Base-by-base conservation (phyloP, 352 stramenopile species). In the Aphanomyces euteiches region DNA sequence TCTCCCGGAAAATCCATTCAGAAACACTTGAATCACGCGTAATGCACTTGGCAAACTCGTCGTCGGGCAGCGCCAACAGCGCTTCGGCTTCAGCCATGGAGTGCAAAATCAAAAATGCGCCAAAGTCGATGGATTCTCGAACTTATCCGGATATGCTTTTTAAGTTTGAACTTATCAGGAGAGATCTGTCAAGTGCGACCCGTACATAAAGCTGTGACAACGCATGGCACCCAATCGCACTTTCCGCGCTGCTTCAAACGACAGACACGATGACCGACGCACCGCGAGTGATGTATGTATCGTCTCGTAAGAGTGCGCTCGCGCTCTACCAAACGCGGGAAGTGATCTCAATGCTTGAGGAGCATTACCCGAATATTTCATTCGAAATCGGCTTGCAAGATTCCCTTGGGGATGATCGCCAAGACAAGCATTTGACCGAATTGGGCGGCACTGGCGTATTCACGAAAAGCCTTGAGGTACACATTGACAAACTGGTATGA, bases 261-360 rank as follows among this genome's bases (percentile, higher is more conserved):
- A 67, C 47, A 10, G 40, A 17, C 37, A 67, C 17, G 17, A 58
- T 19, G 17, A 58, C 6, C 7, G 59, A 56, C 2, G 34, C 7
- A 5, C 21, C 48, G 19, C 47, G 59, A 41, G 41, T 53, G 43
- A 80, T 94, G 69, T 93, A 87, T 77, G 84, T 94, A 59, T 89
- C 85, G 1, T 94, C 88, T 12, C 86, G 89, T 66, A 96, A 96
- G 83, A 93, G 83, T 74, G 85, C 92, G 56, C 75, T 96, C 28
- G 89, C 89, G 57, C 93, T 96, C 84, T 80, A 80, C 43, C 89
- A 96, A 78, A 96, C 89, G 71, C 88, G 83, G 66, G 83, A 90
- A 45, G 87, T 95, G 40, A 91, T 93, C 60, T 79, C 50, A 45
- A 92, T 89, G 83, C 81, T 96, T 4, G 70, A 85, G 75, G 53